Evolutionary conservation across 2,329 filamentous ascomycete genomes (phyloP).

Genomic region (Sarocladium brachiariae): DNA sequence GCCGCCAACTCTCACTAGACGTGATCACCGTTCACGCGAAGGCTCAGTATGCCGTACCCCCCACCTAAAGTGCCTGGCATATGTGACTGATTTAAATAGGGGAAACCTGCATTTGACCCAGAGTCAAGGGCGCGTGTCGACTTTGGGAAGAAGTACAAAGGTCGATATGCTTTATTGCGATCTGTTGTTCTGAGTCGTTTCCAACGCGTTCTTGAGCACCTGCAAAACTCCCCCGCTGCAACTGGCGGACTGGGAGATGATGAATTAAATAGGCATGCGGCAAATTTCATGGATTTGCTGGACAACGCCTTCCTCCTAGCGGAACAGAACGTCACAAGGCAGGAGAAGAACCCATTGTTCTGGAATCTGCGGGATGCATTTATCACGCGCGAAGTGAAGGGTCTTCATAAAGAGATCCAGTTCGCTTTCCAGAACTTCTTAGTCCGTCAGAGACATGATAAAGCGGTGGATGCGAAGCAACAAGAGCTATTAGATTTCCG

Average conservation of each 20-base stretch:
- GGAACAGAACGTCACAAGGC: slow-evolving; percentile 27
- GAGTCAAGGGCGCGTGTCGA: slow-evolving; percentile 24
- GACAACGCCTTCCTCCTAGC: slow-evolving; percentile 40
- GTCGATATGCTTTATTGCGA: slow-evolving; percentile 26
- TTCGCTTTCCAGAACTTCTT: slow-evolving; percentile 64
- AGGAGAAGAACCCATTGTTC: slow-evolving; percentile 46
- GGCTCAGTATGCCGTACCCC: neutral
- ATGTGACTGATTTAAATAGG: neutral
- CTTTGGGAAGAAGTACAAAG: slow-evolving; percentile 16
- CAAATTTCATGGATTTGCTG: slow-evolving; percentile 38
- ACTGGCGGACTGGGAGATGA: slow-evolving; percentile 24
- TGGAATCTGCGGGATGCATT: slow-evolving; percentile 55
- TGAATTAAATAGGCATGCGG: slow-evolving; percentile 37
- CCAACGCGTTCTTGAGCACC: slow-evolving; percentile 24
- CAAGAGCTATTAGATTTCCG: slow-evolving; percentile 69
- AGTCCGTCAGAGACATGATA: slow-evolving; percentile 49
- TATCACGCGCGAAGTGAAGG: slow-evolving; percentile 41
- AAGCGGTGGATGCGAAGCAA: slow-evolving; percentile 51
- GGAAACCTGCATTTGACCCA: slow-evolving; percentile 21
- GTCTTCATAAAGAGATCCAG: slow-evolving; percentile 51
- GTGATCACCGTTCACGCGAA: neutral
- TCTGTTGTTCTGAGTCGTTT: slow-evolving; percentile 30
- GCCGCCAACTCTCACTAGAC: neutral
- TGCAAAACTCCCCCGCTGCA: slow-evolving; percentile 19
- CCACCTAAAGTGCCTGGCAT: neutral